These are phyloP conservation scores for Truncatella angustata DNA, from an alignment of 2,329 filamentous ascomycete species.

Conservation along the genomic window DNA sequence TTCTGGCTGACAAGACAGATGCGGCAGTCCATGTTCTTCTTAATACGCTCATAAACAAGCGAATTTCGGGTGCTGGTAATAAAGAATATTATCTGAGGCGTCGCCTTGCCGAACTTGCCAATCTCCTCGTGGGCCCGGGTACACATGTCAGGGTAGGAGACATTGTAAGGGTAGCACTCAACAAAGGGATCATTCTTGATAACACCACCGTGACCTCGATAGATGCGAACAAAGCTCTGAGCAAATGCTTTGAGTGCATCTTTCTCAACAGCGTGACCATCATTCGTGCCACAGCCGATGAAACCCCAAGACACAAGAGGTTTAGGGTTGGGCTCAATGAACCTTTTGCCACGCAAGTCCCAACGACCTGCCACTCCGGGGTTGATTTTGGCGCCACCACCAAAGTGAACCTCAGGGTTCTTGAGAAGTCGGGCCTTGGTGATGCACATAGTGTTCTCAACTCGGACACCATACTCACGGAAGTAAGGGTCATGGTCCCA, in stretches of 20 bases:
- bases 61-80: constrained; percentile 71
- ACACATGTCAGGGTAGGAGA: constrained; percentile 50
- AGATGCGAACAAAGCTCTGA: constrained; percentile 41
- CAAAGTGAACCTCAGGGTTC: constrained; percentile 71
- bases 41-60: constrained; percentile 77
- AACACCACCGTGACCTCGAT: constrained; percentile 49
- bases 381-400: constrained; percentile 49
- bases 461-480: constrained; percentile 68
- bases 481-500: constrained; percentile 71
- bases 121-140: constrained; percentile 53
- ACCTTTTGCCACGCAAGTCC: constrained; percentile 82
- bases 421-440: constrained; percentile 70
- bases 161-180: constrained; percentile 30
- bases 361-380: constrained; percentile 74
- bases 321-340: constrained; percentile 61
- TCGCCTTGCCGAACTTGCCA: constrained; percentile 49
- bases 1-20: constrained; percentile 84
- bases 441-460: constrained; percentile 62
- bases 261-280: constrained; percentile 48
- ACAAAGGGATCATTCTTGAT: constrained; percentile 34
- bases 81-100: constrained; percentile 77
- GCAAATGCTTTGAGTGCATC: constrained; percentile 59
- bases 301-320: constrained; percentile 75
- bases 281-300: constrained; percentile 48
- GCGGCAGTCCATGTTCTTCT: constrained; percentile 84